phyloP scores from a whole-genome alignment of 2,329 filamentous ascomycete genomes.

The Penicillium sclerotigenum region DNA sequence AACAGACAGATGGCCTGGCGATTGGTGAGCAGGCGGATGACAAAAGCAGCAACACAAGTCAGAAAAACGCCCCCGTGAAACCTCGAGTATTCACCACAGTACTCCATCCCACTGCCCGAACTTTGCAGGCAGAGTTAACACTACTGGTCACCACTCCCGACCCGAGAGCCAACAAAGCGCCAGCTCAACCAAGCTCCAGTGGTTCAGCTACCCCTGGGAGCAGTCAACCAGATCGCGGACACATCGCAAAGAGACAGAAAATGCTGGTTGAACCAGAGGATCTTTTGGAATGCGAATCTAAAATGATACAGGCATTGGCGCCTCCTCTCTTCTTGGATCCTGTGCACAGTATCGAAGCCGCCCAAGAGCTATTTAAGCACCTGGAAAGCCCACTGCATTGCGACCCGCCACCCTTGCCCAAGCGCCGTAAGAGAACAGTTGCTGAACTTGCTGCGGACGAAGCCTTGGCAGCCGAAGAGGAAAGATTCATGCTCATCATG shows the following conservation, averaged over 20 bases:
- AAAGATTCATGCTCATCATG: conserved; percentile 87
- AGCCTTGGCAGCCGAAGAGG: conserved; percentile 80
- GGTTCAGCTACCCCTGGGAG: conserved; percentile 60
- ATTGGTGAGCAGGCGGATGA: conserved; percentile 38
- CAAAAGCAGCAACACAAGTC: conserved; percentile 37
- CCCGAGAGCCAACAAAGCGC: conserved; percentile 50
- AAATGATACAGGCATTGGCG: conserved; percentile 69
- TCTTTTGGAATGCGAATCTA: conserved; percentile 70
- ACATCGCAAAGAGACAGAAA: conserved; percentile 65
- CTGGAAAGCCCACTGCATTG: conserved; percentile 75
- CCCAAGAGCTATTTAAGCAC: conserved; percentile 67
- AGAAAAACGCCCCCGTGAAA: conserved; percentile 49
- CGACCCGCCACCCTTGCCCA: conserved; percentile 73
- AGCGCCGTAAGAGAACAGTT: conserved; percentile 86
- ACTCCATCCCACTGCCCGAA: conserved; percentile 77
- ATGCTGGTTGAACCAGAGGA: conserved; percentile 75
- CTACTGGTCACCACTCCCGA: conserved; percentile 71
- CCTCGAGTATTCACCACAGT: conserved; percentile 73
- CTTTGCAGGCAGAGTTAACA: conserved; percentile 69
- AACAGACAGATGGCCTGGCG: conserved; percentile 22
- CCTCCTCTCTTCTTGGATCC: conserved; percentile 75
- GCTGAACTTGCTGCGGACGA: conserved; percentile 95
- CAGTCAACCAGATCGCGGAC: conserved; percentile 54
- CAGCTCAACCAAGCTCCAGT: conserved; percentile 40
- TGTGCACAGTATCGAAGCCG: conserved; percentile 65